These are phyloP conservation scores for Xylaria scruposa DNA, from an alignment of 495 filamentous ascomycete species.

Conservation along the genomic window DNA sequence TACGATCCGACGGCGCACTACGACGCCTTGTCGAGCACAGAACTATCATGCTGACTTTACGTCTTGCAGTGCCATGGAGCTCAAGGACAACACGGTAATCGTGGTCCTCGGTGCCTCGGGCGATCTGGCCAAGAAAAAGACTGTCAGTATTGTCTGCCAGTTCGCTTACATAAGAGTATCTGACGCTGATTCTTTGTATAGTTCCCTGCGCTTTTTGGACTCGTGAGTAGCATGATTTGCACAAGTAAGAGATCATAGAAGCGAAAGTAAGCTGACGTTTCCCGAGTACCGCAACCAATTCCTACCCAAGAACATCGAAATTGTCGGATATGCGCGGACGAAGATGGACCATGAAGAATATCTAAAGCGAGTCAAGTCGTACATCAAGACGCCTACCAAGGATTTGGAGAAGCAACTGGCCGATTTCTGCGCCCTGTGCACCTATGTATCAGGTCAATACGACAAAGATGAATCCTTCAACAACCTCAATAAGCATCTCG, in stretches of 20 bases:
- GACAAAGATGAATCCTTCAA: constrained; percentile 96
- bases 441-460: constrained; percentile 96
- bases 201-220: constrained; percentile 98
- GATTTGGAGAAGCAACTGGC: constrained; percentile 94
- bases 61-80: constrained; percentile 66
- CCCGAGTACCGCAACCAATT: constrained; percentile 95
- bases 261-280: constrained; percentile 37
- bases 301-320: constrained; percentile 95
- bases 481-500: constrained; percentile 85
- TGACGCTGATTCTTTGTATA: constrained; percentile 52
- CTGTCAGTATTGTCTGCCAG: constrained; percentile 63
- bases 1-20: background rate
- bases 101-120: constrained; percentile 97
- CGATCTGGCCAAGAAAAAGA: constrained; percentile 99
- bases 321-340: constrained; percentile 98
- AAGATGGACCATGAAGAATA: constrained; percentile 99
- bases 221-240: constrained; percentile 68
- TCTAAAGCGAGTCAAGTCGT: constrained; percentile 89
- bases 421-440: constrained; percentile 85
- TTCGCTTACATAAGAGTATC: constrained; percentile 20
- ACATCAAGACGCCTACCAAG: constrained; percentile 98
- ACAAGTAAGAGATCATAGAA: constrained; percentile 20
- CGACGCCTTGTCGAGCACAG: background rate
- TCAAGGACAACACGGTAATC: constrained; percentile 98
- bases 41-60: constrained; percentile 2